A percentile compares a stretch with the other conserved stretches of the same genome.
Conservation (phyloP, 2,329 filamentous ascomycete genomes). For the Cryphonectria nitschkei region DNA sequence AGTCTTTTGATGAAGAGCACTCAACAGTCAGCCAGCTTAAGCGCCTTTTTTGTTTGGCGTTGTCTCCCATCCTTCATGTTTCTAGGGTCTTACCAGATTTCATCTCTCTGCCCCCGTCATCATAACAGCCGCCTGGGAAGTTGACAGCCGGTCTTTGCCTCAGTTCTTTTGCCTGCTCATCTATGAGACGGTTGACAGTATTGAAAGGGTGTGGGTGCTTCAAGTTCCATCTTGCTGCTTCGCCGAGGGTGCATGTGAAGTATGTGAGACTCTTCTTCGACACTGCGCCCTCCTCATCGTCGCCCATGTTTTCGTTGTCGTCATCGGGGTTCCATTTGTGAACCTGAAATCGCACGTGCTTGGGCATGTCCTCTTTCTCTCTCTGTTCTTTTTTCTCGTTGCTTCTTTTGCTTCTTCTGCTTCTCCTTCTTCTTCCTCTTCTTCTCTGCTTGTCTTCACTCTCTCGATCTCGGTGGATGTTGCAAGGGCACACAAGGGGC, state of each 20-base stretch:
- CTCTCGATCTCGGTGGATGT: background rate
- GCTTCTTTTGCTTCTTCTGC: background rate
- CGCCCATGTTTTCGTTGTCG: background rate
- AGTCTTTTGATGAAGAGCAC: conserved; percentile 14
- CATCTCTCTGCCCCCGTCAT: conserved; percentile 22
- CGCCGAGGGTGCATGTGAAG: conserved; percentile 64
- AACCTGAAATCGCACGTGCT: conserved; percentile 21
- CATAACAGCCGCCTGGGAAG: conserved; percentile 25
- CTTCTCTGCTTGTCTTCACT: background rate
- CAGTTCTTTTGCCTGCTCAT: conserved; percentile 46
- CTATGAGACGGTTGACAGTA: conserved; percentile 55
- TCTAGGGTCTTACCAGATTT: conserved; percentile 23
- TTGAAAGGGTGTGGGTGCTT: conserved; percentile 41
- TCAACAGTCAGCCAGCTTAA: background rate
- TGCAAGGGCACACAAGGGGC: background rate
- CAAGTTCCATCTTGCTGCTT: conserved; percentile 48
- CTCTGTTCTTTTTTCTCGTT: background rate
- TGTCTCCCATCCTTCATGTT: background rate
- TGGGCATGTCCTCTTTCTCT: conserved; percentile 3
- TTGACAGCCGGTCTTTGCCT: conserved; percentile 46
- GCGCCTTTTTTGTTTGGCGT: background rate
- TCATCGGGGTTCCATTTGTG: conserved; percentile 11
- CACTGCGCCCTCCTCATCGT: background rate
- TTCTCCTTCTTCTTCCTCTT: background rate
- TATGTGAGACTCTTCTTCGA: conserved; percentile 46